A percentile compares a stretch with the other conserved stretches of the same genome.
These are phyloP conservation scores for Phytophthora ramorum DNA, from an alignment of 352 stramenopile species.

Conservation along the genomic window DNA sequence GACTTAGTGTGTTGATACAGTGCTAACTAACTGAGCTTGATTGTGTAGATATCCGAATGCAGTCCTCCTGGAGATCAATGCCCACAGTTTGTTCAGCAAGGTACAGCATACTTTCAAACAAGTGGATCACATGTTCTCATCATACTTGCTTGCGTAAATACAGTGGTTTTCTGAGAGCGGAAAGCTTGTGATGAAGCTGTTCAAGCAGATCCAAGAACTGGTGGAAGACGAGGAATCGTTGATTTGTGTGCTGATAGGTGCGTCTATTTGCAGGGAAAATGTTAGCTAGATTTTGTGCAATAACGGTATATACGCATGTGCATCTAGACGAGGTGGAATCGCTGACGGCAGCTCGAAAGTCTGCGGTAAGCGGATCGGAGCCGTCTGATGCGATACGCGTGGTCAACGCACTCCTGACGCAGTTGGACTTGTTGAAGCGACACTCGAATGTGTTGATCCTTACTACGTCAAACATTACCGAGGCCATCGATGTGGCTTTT, in stretches of 20 bases:
- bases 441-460: slow-evolving; percentile 92
- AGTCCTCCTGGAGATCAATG: slow-evolving; percentile 92
- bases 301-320: neutral
- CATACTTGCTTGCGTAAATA: neutral
- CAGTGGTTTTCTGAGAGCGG: slow-evolving; percentile 96
- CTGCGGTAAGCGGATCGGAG: slow-evolving; percentile 76
- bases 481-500: slow-evolving; percentile 93
- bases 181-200: slow-evolving; percentile 94
- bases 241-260: slow-evolving; percentile 92
- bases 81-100: slow-evolving; percentile 93
- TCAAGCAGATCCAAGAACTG: slow-evolving; percentile 92
- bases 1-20: neutral
- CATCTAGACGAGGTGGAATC: slow-evolving; percentile 92
- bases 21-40: slow-evolving; percentile 1
- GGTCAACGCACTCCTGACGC: slow-evolving; percentile 93
- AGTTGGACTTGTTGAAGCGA: slow-evolving; percentile 85
- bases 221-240: slow-evolving; percentile 89
- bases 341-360: slow-evolving; percentile 83
- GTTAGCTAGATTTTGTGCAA: neutral
- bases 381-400: slow-evolving; percentile 92
- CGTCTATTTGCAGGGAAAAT: slow-evolving; percentile 1
- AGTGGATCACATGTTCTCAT: neutral
- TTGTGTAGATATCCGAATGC: slow-evolving; percentile 61
- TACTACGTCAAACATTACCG: slow-evolving; percentile 94
- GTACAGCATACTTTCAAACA: slow-evolving; percentile 16